These are phyloP conservation scores for Tylopilus vinaceipallidus DNA, from an alignment of 768 basidiomycete species.

Conservation along the genomic window DNA sequence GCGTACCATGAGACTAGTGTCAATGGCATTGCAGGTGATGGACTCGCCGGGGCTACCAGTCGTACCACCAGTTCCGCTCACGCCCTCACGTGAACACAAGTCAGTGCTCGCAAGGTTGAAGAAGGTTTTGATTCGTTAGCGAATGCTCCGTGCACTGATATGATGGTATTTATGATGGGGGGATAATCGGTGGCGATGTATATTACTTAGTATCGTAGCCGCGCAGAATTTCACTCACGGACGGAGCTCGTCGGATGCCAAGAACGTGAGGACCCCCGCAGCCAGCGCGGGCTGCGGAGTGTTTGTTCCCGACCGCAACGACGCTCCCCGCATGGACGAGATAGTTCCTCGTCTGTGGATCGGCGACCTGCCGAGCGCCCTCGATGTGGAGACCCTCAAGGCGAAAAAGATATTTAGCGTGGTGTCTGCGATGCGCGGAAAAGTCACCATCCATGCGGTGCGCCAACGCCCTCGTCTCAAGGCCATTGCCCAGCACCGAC, in stretches of 20 bases:
- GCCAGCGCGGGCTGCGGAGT: slow-evolving; percentile 2
- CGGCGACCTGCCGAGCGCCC: slow-evolving; percentile 72
- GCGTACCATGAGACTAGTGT: neutral
- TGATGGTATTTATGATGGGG: too few relatives aligned
- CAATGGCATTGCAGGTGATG: neutral
- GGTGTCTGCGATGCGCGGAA: slow-evolving; percentile 69
- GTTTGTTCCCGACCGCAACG: neutral
- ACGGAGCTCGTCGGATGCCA: neutral
- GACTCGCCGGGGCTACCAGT: neutral
- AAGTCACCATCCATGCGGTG: slow-evolving; percentile 64
- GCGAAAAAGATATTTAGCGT: slow-evolving; percentile 75
- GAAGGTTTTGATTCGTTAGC: slow-evolving; percentile 6
- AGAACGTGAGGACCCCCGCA: neutral
- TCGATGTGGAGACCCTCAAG: slow-evolving; percentile 58
- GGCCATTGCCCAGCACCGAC: neutral
- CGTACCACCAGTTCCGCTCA: neutral
- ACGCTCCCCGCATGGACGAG: slow-evolving; percentile 58
- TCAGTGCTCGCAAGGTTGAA: slow-evolving; percentile 13
- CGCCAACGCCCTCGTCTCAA: neutral
- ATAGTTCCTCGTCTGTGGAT: slow-evolving; percentile 82
- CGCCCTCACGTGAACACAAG: slow-evolving; percentile 7
- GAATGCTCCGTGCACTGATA: too few relatives aligned
- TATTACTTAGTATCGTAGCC: too few relatives aligned
- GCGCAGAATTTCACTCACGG: neutral
- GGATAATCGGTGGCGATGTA: too few relatives aligned